Evolutionary conservation across 2,329 filamentous ascomycete genomes (phyloP), one percentile per base, ranked within the genome.

Genomic region (Ilyonectria robusta): DNA sequence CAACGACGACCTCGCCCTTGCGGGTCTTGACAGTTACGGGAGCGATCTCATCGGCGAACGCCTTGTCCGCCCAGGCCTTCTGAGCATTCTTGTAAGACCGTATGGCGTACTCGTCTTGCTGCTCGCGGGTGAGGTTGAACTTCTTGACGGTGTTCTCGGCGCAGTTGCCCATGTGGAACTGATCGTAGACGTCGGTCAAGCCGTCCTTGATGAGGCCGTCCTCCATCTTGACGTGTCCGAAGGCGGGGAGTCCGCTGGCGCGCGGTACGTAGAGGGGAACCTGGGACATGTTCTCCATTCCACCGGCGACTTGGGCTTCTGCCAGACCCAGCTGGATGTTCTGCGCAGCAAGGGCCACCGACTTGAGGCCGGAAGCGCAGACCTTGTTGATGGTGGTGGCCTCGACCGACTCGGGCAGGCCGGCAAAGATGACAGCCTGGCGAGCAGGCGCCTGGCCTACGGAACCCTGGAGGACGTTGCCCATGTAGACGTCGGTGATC

Each of bases 141-240:
- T 95, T 95, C 86, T 97, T 97, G 54, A 93, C 96, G 2, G 95
- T 98, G 73, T 92, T 94, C 84, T 99, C 96, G 17, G 95, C 95
- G 79, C 96, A 99, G 75, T 96, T 94, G 48, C 96, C 96, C 96
- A 99, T 99, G 82, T 98, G 96, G 77, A 98, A 93, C 79, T 97
- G 89, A 80, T 97, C 94, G 82, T 98, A 99, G 15, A 97, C 95
- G 79, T 99, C 96, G 85, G 94, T 97, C 68, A 99, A 83, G 1
- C 96, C 96, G 77, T 99, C 96, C 81, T 96, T 96, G 78, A 98
- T 92, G 75, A 99, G 83, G 0, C 95, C 96, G 77, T 99, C 96
- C 80, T 97, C 92, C 81, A 97, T 84, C 81, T 93, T 93, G 73
- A 96, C 86, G 76, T 97, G 90, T 37, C 96, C 96, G 77, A 98